A percentile compares a stretch with the other conserved stretches of the same genome.
phyloP scores from a whole-genome alignment of 305 asterid species.

The Striga hermonthica region DNA sequence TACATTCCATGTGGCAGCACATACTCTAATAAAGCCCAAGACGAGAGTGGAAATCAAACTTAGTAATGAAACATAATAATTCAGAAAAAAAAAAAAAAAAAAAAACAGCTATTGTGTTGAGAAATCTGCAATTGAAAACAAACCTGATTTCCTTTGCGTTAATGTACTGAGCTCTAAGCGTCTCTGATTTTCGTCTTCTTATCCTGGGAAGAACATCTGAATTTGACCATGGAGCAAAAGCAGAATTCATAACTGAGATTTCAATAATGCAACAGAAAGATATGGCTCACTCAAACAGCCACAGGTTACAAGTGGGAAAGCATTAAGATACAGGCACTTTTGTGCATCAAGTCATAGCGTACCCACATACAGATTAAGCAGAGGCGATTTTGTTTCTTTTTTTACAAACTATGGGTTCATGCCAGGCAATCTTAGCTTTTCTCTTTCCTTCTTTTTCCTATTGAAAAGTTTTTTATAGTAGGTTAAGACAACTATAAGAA shows the following conservation, averaged over 20 bases:
- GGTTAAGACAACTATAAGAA: slow-evolving; percentile 4
- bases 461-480: background rate
- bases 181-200: slow-evolving; percentile 90
- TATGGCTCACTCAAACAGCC: background rate
- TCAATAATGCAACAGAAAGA: slow-evolving; percentile 2
- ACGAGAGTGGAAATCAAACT: slow-evolving; percentile 24
- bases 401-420: background rate
- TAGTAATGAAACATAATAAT: slow-evolving; percentile 14
- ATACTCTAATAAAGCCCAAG: slow-evolving; percentile 49
- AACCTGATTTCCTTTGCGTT: slow-evolving; percentile 79
- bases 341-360: too few species aligned
- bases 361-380: background rate
- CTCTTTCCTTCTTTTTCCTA: background rate
- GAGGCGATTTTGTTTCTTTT: background rate
- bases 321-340: background rate
- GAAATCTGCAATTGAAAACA: slow-evolving; percentile 30
- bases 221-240: background rate
- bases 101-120: slow-evolving; percentile 20
- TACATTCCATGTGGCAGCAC: slow-evolving; percentile 94
- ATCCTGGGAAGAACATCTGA: slow-evolving; percentile 61
- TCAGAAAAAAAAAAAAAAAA: slow-evolving; percentile 20
- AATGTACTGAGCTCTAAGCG: slow-evolving; percentile 85
- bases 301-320: slow-evolving; percentile 1
- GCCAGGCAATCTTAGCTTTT: background rate
- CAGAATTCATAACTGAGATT: slow-evolving; percentile 19